Evolutionary conservation across 2,329 filamentous ascomycete species (phyloP), one percentile per base, ranked within the genome.

Genomic region (Cytospora schulzeri): DNA sequence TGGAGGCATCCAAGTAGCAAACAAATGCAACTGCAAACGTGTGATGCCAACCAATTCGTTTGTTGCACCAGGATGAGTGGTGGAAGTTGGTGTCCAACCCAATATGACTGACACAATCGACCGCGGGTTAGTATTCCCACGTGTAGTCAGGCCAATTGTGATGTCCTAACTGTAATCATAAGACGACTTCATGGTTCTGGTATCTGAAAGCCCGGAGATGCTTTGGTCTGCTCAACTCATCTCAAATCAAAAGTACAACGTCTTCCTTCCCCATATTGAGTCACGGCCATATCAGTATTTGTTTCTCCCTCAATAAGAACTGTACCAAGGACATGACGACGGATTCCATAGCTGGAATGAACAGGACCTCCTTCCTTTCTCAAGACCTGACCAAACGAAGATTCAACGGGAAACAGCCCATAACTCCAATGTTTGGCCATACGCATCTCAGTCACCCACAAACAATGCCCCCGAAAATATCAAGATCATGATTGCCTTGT

Each of bases 401-500:
- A 0, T 24, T 26, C 29, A n/a, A 19, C 9, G 22, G 45, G 3
- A 28, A 33, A 5, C 3, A 41, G 11, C 24, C 45, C n/a, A n/a
- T n/a, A 15, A 31, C 7, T 8, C 15, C 69, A 71, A 71, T 14
- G 14, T 1, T 15, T 9, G n/a, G 8, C 12, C 12, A 33, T 11
- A 33, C 31, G 8, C 5, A 58, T n/a, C n/a, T n/a, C 5, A 28
- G 53, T 45, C 22, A 24, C 31, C 11, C 58, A 48, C 59, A 68
- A 68, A 63, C 68, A 70, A 72, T 74, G 64, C 66, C 67, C 54
- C 67, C 70, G 71, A 68, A 51, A 60, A 64, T 26, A 31, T 45
- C 64, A 77, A 75, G 53, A 77, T 73, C 19, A 76, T 88, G 55
- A 80, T 93, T 61, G 90, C 88, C 1, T 92, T 93, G n/a, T 68